phyloP scores from a whole-genome alignment of 306 rosid species.

The Cotoneaster glaucophyllus region DNA sequence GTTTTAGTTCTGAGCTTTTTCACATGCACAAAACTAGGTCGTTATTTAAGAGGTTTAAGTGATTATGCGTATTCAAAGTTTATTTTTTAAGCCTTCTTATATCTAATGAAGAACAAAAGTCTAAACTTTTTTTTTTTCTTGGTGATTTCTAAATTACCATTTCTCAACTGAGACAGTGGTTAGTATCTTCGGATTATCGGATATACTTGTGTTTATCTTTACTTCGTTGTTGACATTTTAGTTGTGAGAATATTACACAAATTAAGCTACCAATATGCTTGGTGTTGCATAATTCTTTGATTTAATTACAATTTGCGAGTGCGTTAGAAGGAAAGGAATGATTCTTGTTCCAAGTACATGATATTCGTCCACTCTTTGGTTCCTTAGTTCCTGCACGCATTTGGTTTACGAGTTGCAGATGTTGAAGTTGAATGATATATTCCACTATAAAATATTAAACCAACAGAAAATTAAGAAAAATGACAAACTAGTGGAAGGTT shows the following conservation, averaged over 20 bases:
- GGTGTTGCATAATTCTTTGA: not conserved
- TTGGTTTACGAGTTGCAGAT: not conserved
- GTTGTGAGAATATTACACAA: not conserved
- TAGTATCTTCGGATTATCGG: not conserved
- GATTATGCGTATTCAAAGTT: not conserved
- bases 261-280: not conserved
- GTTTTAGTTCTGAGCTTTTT: not conserved
- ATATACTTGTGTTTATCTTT: not conserved
- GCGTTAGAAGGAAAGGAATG: not conserved
- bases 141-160: too few relatives aligned
- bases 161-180: not conserved
- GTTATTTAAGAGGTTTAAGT: not conserved
- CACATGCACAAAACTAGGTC: not conserved
- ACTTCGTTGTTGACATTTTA: not conserved
- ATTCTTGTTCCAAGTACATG: not conserved
- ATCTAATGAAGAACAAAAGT: too few relatives aligned
- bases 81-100: not conserved
- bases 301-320: not conserved
- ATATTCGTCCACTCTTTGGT: not conserved
- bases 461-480: not conserved
- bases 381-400: not conserved
- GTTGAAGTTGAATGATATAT: too few relatives aligned
- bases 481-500: not conserved
- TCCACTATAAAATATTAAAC: not conserved
- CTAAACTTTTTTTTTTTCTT: too few relatives aligned